Percentiles rank a stretch among this genome's conserved stretches.
phyloP scores from a whole-genome alignment of 352 stramenopile genomes.

The Phytopythium montanum region DNA sequence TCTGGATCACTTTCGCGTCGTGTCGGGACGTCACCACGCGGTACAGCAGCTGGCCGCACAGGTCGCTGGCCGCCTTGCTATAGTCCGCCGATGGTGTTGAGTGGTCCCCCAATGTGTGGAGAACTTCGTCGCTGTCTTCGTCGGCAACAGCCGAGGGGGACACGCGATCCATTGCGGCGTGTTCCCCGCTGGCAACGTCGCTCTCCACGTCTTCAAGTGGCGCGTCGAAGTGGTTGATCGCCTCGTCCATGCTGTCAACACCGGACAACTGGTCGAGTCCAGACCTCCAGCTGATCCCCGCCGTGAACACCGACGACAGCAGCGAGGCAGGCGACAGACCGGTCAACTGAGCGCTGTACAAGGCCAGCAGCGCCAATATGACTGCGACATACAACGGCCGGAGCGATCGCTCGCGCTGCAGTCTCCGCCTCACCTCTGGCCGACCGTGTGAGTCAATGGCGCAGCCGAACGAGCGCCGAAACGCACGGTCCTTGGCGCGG shows the following conservation, averaged over 20 bases:
- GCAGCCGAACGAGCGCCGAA: constrained; percentile 25
- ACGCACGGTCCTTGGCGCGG: constrained; percentile 15
- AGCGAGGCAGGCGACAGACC: not conserved
- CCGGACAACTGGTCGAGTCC: not conserved
- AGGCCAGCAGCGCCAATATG: constrained; percentile 9
- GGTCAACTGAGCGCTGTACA: not conserved
- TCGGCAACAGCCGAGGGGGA: not conserved
- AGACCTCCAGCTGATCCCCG: not conserved
- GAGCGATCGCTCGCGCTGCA: constrained; percentile 16
- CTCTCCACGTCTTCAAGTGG: not conserved
- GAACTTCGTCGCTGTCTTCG: not conserved
- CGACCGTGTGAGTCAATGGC: constrained; percentile 32
- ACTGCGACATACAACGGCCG: constrained; percentile 26
- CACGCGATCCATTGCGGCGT: not conserved
- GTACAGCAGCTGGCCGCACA: constrained; percentile 36
- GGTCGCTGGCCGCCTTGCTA: constrained; percentile 22
- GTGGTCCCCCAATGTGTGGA: not conserved
- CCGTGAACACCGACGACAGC: not conserved
- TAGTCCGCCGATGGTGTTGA: constrained; percentile 19
- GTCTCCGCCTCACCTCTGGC: constrained; percentile 22
- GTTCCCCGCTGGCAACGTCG: not conserved
- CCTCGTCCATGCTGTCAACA: not conserved
- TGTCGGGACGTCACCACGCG: constrained; percentile 41
- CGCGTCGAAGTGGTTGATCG: not conserved
- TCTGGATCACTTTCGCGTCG: constrained; percentile 27